These are phyloP conservation scores for Hygrophorus pudorinus DNA, from an alignment of 768 basidiomycete genomes.

Conservation along the genomic window DNA sequence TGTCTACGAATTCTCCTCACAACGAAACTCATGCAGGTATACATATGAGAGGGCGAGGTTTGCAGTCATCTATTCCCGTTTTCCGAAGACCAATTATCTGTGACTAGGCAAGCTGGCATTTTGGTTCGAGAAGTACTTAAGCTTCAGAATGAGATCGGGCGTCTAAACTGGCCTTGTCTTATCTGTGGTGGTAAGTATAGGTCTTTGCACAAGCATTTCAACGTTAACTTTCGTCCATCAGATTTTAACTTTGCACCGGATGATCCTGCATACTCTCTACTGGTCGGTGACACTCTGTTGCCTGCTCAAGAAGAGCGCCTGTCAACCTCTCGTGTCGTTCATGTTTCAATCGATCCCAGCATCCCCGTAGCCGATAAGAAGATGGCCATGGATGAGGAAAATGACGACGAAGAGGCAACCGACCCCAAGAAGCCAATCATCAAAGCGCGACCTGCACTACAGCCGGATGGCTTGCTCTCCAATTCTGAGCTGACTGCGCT, in stretches of 20 bases:
- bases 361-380: constrained; percentile 21
- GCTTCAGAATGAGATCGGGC: constrained; percentile 39
- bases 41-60: constrained; percentile 79
- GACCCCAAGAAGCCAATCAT: constrained; percentile 69
- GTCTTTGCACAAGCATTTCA: constrained; percentile 1
- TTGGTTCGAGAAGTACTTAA: constrained; percentile 51
- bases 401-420: constrained; percentile 37
- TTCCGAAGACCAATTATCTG: neutral
- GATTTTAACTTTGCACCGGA: constrained; percentile 88
- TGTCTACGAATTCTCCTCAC: neutral
- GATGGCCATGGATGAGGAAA: constrained; percentile 28
- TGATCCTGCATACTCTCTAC: constrained; percentile 74
- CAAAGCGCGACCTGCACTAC: constrained; percentile 51
- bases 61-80: constrained; percentile 1
- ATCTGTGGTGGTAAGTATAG: constrained; percentile 68
- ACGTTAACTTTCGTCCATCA: constrained; percentile 17
- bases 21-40: constrained; percentile 31
- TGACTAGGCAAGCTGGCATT: constrained; percentile 63
- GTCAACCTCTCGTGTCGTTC: constrained; percentile 58
- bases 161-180: constrained; percentile 63
- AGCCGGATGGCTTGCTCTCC: constrained; percentile 61
- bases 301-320: constrained; percentile 43
- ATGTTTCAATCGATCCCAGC: constrained; percentile 58
- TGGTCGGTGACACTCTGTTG: constrained; percentile 53
- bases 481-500: constrained; percentile 44